Conservation (phyloP, 2,329 filamentous ascomycete species). For the Botryotinia globosa region DNA sequence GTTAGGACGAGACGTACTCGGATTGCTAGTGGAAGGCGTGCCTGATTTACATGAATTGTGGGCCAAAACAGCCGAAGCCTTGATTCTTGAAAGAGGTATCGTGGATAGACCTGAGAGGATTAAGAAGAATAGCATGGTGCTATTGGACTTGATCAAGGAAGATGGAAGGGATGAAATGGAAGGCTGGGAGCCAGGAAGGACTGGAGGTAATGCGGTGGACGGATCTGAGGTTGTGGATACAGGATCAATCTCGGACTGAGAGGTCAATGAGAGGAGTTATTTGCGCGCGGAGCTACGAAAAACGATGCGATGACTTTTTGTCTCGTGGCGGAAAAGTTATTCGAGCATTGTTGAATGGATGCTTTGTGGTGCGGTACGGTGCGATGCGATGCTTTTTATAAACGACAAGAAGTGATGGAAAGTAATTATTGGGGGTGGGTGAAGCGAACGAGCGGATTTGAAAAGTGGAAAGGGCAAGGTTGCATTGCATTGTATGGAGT, state of each 20-base stretch:
- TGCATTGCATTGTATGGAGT: constrained; percentile 6
- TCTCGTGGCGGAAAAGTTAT: neutral
- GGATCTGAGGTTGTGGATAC: neutral
- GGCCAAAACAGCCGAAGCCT: constrained; percentile 59
- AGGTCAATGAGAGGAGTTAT: neutral
- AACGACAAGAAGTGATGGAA: constrained; percentile 1
- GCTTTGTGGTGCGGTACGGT: neutral
- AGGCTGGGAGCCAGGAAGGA: constrained; percentile 47
- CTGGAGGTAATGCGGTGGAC: neutral
- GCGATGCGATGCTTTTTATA: neutral
- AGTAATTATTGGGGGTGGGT: neutral
- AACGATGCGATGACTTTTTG: neutral
- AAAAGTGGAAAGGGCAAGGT: neutral
- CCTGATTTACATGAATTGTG: constrained; percentile 60
- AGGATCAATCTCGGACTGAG: constrained; percentile 14
- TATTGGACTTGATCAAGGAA: constrained; percentile 63
- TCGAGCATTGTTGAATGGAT: neutral
- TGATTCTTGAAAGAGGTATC: constrained; percentile 58
- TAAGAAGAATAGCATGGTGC: constrained; percentile 59
- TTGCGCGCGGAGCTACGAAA: neutral
- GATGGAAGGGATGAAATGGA: constrained; percentile 58
- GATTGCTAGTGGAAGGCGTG: constrained; percentile 52
- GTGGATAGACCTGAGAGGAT: constrained; percentile 59
- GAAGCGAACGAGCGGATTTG: neutral
- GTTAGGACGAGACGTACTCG: constrained; percentile 50